Base-by-base conservation (phyloP, 495 filamentous ascomycete genomes). In the Barbatosphaeria neglecta region DNA sequence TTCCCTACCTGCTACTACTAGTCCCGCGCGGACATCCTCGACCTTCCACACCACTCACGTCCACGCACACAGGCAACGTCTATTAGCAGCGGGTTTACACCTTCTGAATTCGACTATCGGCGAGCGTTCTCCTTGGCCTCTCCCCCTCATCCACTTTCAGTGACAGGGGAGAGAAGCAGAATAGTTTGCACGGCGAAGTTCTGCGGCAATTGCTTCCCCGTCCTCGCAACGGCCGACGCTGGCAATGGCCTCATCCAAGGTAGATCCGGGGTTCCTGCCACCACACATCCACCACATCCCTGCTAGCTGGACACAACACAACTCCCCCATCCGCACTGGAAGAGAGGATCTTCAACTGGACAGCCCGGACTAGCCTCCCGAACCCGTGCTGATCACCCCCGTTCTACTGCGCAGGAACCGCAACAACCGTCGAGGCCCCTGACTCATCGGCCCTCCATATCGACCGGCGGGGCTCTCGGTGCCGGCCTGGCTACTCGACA, bases 231-330 rank as follows among this genome's bases (percentile, higher is more conserved):
- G 15, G 33, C 11, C 15, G 18, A 16, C 15, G 15, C 53, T 59
- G 52, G 59, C 67, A 67, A 73, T 74, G 70, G 70, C 70, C 53
- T 74, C 69, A 53, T 74, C 66, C 61, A 73, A 73, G 69, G 70
- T 74, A 69, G 52, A 42, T 19, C 24, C 24, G 4, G 24, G 4
- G 4, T 25, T 9, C 24, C 4, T 25, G 27, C 27, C 9, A 31
- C 9, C 27, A 10, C 27, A 10, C 50, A 54, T 59, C 47, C 35
- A 37, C 24, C 40, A 45, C 49, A 57, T 48, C 54, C 49, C 52
- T 45, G 49, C 58, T 55, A 54, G 58, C 46, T 57, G 47, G 47
- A n/a, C 31, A 35, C 53, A 47, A 45, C 55, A n/a, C n/a, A n/a
- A n/a, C n/a, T n/a, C 48, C 37, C 35, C 39, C 46, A 49, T 46